phyloP scores from a whole-genome alignment of 805 yeast genomes.

The Kuraishia molischiana region DNA sequence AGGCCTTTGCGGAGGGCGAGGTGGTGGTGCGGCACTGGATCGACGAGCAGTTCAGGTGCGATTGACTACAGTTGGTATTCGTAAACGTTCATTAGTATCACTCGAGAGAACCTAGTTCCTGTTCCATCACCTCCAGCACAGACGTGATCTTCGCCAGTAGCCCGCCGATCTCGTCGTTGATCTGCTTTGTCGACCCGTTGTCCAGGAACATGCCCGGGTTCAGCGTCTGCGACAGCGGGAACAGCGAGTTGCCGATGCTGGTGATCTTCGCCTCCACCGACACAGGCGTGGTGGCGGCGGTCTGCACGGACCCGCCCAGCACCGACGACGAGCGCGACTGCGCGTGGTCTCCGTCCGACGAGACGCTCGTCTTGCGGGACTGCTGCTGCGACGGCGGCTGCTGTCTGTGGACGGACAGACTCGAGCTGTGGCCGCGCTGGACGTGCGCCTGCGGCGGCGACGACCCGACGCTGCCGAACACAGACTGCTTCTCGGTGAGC shows the following conservation, averaged over 20 bases:
- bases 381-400: neutral
- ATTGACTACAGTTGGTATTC: neutral
- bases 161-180: neutral
- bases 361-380: neutral
- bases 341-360: neutral
- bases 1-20: constrained; percentile 60
- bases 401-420: neutral
- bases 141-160: neutral
- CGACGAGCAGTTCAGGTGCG: constrained; percentile 24
- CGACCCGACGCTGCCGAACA: neutral
- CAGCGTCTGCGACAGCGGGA: neutral
- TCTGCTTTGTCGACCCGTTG: neutral
- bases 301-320: neutral
- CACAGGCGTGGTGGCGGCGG: neutral
- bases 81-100: too few species aligned
- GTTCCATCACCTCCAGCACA: constrained; percentile 1
- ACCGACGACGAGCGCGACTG: neutral
- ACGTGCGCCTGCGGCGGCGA: neutral
- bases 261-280: neutral
- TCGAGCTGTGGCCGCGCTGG: neutral
- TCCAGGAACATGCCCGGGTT: constrained; percentile 2
- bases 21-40: constrained; percentile 58
- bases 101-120: constrained; percentile 1
- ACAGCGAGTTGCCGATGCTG: neutral
- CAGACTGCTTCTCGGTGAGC: constrained; percentile 42